Evolutionary conservation across 331 rosid species (phyloP).

Genomic region (Cucumis variabilis): DNA sequence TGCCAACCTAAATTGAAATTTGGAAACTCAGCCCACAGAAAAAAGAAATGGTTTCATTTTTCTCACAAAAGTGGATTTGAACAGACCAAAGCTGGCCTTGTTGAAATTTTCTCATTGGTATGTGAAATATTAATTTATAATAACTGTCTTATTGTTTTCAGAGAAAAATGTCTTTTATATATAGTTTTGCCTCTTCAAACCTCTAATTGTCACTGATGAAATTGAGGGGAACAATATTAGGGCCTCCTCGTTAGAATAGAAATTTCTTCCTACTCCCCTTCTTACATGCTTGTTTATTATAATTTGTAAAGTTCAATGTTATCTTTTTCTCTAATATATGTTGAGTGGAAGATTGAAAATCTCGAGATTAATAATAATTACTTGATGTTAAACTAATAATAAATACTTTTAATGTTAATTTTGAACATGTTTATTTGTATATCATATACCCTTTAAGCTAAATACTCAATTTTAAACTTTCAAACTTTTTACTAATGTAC

Average conservation of each 20-base stretch:
- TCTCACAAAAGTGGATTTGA: neutral
- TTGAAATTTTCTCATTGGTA: neutral
- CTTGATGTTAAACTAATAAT: too few species aligned
- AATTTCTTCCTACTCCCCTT: neutral
- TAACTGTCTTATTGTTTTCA: neutral
- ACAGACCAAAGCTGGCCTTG: neutral
- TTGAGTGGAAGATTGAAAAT: too few species aligned
- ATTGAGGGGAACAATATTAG: neutral
- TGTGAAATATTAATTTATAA: neutral
- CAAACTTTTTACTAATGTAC: too few species aligned
- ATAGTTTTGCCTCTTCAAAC: neutral
- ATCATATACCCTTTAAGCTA: too few species aligned
- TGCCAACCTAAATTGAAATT: neutral
- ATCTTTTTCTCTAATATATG: too few species aligned
- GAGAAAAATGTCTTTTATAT: neutral
- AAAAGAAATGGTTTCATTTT: constrained; percentile 11
- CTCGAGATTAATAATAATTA: too few species aligned
- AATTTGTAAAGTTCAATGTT: neutral
- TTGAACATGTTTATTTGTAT: too few species aligned
- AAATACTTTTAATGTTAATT: too few species aligned
- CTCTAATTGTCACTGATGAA: neutral
- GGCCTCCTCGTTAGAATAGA: neutral
- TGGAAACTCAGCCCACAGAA: constrained; percentile 26
- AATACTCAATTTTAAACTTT: too few species aligned
- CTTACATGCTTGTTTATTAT: neutral